Base-by-base conservation (phyloP, 495 filamentous ascomycete species). In the Podospora australis region DNA sequence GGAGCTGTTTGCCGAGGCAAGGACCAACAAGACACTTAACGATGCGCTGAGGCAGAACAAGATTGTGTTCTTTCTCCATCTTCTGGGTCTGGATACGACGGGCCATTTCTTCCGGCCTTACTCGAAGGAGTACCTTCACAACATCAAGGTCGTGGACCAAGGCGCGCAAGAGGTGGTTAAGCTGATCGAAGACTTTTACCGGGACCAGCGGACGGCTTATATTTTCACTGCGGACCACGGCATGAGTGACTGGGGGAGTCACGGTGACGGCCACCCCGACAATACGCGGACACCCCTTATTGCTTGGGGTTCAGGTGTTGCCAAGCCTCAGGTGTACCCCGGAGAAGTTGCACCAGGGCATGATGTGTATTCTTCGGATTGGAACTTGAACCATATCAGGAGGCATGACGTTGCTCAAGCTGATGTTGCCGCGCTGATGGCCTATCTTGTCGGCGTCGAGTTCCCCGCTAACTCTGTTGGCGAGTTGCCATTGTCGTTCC, bases 171-270 rank as follows among this genome's bases (percentile, higher is more conserved):
- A 95, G 62, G 82, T 95, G 34, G 82, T 84, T 13, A 77, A 83
- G 50, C 59, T 96, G 29, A 81, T 96, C 29, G 81, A 92, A 10
- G 80, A 90, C 21, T 99, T 97, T 62, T 99, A 96, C 58, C 74
- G 65, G n/a, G 94, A 99, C 62, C 85, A 77, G 10, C 83, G 92
- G 68, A 96, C 94, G 0, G 88, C 94, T 1, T 99, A 87, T 59
- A 80, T 99, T 11, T 99, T 99, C 64, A 99, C 94, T 8, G 92
- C 92, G 2, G 92, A 99, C 56, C 92, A 99, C 69, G 92, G 92
- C 9, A 99, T 99, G 91, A 96, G 87, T 60, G 94, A 99, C 68
- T 95, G 86, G 85, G 92, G 92, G 10, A 95, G 88, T 52, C 92
- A 99, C 60, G 92, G 92, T 35, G 92, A 99, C 62, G 92, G 92